Evolutionary conservation across 169 alveolate species (phyloP).

Genomic region (Pseudocohnilembus persalinus): DNA sequence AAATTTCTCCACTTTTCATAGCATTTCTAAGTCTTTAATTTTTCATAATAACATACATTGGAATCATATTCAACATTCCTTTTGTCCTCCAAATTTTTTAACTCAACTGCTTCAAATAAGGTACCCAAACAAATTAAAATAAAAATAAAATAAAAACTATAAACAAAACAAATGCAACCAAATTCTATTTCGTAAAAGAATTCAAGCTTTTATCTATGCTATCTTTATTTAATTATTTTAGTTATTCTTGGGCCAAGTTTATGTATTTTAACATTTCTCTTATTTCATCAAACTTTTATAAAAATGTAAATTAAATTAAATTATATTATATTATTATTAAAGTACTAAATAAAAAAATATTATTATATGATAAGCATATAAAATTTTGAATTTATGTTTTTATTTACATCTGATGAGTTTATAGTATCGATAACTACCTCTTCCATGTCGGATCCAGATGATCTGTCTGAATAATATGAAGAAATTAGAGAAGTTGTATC

Average conservation of each 20-base stretch:
- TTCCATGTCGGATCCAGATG: conserved; percentile 5
- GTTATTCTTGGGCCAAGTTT: conserved; percentile 18
- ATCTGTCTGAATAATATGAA: background rate
- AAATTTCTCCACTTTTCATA: conserved; percentile 29
- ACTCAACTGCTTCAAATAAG: conserved; percentile 27
- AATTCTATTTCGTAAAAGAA: conserved; percentile 1
- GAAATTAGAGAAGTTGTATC: background rate
- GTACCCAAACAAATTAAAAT: conserved; percentile 41
- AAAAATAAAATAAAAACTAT: conserved; percentile 27
- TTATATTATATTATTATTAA: too few species aligned
- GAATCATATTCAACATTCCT: conserved; percentile 52
- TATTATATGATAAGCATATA: too few species aligned
- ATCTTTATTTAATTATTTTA: conserved; percentile 6
- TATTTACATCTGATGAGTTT: conserved; percentile 2
- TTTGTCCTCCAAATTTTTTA: conserved; percentile 49
- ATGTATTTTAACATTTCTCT: too few species aligned
- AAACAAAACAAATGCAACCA: conserved; percentile 34
- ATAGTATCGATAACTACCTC: conserved; percentile 19
- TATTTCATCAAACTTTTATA: too few species aligned
- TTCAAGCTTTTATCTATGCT: conserved; percentile 19
- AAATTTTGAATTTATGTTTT: conserved; percentile 8
- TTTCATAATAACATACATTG: conserved; percentile 36
- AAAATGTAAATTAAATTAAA: background rate
- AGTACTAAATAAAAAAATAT: conserved; percentile 12
- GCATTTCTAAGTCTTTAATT: conserved; percentile 33